A percentile compares a stretch with the other conserved stretches of the same genome.
Evolutionary conservation across 768 basidiomycete genomes (phyloP).

Genomic region (Harrya chromipes): DNA sequence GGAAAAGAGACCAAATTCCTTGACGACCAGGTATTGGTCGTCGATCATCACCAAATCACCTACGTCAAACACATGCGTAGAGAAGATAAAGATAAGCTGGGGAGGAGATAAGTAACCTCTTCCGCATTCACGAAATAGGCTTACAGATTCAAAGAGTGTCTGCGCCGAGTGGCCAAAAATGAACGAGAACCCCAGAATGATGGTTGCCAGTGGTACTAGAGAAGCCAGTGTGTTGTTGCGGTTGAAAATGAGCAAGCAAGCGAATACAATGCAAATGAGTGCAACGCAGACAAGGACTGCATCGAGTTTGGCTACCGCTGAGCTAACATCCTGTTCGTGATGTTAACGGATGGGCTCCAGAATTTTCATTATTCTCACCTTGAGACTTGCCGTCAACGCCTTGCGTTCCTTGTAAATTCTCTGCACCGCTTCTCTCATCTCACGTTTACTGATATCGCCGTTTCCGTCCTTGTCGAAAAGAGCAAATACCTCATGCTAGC

Average conservation of each 20-base stretch:
- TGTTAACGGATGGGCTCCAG: not conserved
- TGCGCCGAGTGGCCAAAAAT: conserved; percentile 82
- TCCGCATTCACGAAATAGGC: conserved; percentile 16
- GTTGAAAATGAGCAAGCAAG: conserved; percentile 76
- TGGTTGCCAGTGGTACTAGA: conserved; percentile 74
- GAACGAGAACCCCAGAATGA: conserved; percentile 82
- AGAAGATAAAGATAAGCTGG: conserved; percentile 81
- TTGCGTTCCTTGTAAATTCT: conserved; percentile 78
- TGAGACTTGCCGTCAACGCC: conserved; percentile 63
- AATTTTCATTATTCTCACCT: conserved; percentile 38
- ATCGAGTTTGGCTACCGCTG: conserved; percentile 74
- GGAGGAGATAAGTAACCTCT: not conserved
- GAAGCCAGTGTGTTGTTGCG: conserved; percentile 61
- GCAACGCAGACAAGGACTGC: conserved; percentile 63
- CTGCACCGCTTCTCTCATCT: conserved; percentile 83
- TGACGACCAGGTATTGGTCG: conserved; percentile 44
- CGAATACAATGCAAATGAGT: conserved; percentile 58
- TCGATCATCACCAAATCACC: conserved; percentile 84
- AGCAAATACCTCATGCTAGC: conserved; percentile 62
- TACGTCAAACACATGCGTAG: conserved; percentile 83
- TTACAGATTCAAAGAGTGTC: conserved; percentile 72
- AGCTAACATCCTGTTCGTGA: conserved; percentile 57
- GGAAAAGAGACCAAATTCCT: conserved; percentile 78
- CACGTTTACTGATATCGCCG: conserved; percentile 71
- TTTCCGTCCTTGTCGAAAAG: conserved; percentile 82